Conservation (phyloP, 148 eudicot genomes). For the Spergularia bocconei region DNA sequence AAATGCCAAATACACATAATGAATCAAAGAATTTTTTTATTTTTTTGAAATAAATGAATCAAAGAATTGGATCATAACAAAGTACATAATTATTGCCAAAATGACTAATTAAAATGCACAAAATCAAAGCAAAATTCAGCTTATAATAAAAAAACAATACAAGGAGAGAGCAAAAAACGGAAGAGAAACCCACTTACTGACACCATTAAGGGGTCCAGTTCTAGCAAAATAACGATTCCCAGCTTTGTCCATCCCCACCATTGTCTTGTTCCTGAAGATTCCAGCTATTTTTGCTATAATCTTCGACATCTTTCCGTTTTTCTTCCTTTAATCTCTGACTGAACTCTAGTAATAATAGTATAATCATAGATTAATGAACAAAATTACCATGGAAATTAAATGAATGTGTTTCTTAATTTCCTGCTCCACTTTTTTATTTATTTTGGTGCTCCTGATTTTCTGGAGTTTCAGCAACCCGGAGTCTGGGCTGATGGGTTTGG, state of each 20-base stretch:
- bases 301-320: slow-evolving; percentile 52
- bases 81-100: neutral
- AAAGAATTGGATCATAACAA: slow-evolving; percentile 5
- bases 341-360: no score
- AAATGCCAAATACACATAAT: neutral
- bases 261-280: slow-evolving; percentile 48
- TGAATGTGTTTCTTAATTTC: no score
- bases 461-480: no score
- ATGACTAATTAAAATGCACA: no score
- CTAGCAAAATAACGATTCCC: slow-evolving; percentile 78
- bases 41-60: no score
- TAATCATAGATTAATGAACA: no score
- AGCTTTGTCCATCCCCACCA: slow-evolving; percentile 69
- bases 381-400: neutral
- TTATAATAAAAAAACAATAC: neutral
- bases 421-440: no score
- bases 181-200: slow-evolving; percentile 61
- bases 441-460: no score
- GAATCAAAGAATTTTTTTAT: no score
- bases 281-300: slow-evolving; percentile 52
- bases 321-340: neutral
- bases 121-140: no score
- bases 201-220: slow-evolving; percentile 66
- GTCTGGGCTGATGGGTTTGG: no score
- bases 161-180: neutral